Percentiles rank a stretch among this genome's conserved stretches.
Evolutionary conservation across 441 rosid species (phyloP).

Genomic region (Mallotus repandus): DNA sequence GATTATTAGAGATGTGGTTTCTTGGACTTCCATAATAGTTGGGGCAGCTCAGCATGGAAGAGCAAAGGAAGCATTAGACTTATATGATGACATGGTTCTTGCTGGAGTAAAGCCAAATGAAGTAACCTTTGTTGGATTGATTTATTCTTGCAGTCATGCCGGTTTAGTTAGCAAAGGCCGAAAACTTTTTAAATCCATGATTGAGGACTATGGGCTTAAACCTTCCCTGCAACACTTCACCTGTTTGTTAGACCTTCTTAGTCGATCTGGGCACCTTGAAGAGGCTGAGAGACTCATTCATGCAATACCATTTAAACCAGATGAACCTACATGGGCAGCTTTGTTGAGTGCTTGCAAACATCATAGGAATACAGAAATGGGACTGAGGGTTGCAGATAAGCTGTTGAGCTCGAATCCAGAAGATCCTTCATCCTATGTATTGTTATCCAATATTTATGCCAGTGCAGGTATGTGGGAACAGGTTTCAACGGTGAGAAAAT

Average conservation of each 20-base stretch:
- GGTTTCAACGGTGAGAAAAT: conserved; percentile 54
- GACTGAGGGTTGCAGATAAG: conserved; percentile 52
- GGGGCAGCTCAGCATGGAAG: conserved; percentile 84
- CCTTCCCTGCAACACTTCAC: conserved; percentile 83
- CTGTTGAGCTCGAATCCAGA: conserved; percentile 47
- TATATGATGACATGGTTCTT: conserved; percentile 68
- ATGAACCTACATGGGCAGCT: conserved; percentile 89
- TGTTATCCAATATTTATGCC: conserved; percentile 70
- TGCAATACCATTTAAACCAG: conserved; percentile 72
- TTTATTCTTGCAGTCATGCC: conserved; percentile 84
- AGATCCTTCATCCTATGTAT: conserved; percentile 70
- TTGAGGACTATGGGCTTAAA: conserved; percentile 43
- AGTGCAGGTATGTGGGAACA: conserved; percentile 58
- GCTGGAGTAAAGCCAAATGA: conserved; percentile 67
- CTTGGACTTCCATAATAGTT: conserved; percentile 83
- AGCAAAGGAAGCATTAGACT: conserved; percentile 59
- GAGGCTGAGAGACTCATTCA: conserved; percentile 64
- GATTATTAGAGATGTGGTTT: conserved; percentile 65
- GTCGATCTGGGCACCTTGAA: conserved; percentile 70
- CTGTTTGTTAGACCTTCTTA: conserved; percentile 73
- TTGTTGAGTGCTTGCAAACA: conserved; percentile 74
- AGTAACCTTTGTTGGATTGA: conserved; percentile 76
- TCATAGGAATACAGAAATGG: conserved; percentile 52
- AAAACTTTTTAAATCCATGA: conserved; percentile 58
- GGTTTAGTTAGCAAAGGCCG: conserved; percentile 68